Evolutionary conservation across 805 yeast species (phyloP).

Genomic region (Wickerhamomyces hampshirensis): DNA sequence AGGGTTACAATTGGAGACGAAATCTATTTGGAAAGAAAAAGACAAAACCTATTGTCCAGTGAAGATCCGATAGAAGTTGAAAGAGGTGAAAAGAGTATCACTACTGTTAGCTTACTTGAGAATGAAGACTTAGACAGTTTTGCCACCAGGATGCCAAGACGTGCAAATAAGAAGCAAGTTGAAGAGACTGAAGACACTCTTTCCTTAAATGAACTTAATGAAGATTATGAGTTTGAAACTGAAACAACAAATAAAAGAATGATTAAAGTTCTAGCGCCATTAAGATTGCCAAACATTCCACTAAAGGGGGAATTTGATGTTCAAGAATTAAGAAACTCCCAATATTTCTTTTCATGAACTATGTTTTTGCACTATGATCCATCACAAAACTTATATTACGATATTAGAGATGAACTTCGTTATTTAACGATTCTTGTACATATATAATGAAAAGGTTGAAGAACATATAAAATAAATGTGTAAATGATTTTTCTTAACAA

Average conservation of each 20-base stretch:
- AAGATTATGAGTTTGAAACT: constrained; percentile 13
- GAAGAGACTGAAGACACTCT: constrained; percentile 25
- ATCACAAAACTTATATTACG: too few species aligned
- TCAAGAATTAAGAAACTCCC: constrained; percentile 59
- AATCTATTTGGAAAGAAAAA: constrained; percentile 59
- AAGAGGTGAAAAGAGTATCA: constrained; percentile 51
- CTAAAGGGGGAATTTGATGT: constrained; percentile 83
- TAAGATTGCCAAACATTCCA: constrained; percentile 69
- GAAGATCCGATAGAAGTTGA: constrained; percentile 42
- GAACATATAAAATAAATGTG: too few species aligned
- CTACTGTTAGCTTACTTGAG: constrained; percentile 60
- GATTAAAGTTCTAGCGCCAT: constrained; percentile 52
- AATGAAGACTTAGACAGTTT: constrained; percentile 14
- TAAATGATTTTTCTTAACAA: too few species aligned
- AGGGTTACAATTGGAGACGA: constrained; percentile 65
- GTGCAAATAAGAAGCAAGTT: constrained; percentile 2
- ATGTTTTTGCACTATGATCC: too few species aligned
- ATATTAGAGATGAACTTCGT: too few species aligned
- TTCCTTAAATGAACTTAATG: constrained; percentile 3
- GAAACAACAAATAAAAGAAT: constrained; percentile 10
- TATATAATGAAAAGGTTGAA: too few species aligned
- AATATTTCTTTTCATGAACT: constrained; percentile 69
- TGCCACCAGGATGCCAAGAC: constrained; percentile 6
- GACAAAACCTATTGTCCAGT: constrained; percentile 52
- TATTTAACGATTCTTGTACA: too few species aligned